Evolutionary conservation across 805 yeast genomes (phyloP).

Genomic region (Metschnikowia koreensis): DNA sequence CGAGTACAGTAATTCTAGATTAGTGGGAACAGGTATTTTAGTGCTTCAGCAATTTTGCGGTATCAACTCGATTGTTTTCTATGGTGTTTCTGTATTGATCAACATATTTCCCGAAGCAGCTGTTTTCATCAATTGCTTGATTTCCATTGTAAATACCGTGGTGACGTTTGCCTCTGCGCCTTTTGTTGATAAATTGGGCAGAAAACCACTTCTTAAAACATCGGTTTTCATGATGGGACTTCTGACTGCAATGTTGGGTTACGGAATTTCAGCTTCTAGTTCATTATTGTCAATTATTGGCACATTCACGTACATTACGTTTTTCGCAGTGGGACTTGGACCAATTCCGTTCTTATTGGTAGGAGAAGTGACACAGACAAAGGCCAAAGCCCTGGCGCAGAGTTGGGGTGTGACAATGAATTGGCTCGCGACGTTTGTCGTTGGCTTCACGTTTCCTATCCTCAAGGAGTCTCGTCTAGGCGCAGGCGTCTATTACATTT

Average conservation of each 20-base stretch:
- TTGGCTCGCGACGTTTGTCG: constrained; percentile 84
- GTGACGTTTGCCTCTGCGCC: constrained; percentile 75
- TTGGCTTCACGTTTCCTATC: constrained; percentile 80
- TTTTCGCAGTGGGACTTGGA: constrained; percentile 90
- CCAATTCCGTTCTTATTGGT: constrained; percentile 92
- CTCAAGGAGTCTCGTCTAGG: constrained; percentile 59
- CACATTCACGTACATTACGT: constrained; percentile 70
- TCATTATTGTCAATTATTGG: constrained; percentile 57
- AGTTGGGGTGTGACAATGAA: constrained; percentile 89
- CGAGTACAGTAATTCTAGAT: constrained; percentile 54
- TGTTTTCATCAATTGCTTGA: constrained; percentile 66
- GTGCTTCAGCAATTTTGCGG: constrained; percentile 91
- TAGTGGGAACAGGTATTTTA: constrained; percentile 69
- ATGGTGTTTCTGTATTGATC: constrained; percentile 85
- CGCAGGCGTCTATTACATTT: constrained; percentile 73
- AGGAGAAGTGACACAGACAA: constrained; percentile 81
- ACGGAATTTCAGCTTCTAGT: constrained; percentile 54
- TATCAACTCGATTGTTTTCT: constrained; percentile 86
- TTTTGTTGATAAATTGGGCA: constrained; percentile 71
- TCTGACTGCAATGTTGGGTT: constrained; percentile 59
- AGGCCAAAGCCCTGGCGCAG: constrained; percentile 84
- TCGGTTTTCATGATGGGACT: constrained; percentile 71
- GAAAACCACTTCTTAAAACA: constrained; percentile 65
- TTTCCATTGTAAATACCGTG: constrained; percentile 71
- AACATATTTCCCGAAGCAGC: constrained; percentile 70